Evolutionary conservation across 2,329 filamentous ascomycete species (phyloP), one percentile per base, ranked within the genome.

Genomic region (Alternaria tenuissima): DNA sequence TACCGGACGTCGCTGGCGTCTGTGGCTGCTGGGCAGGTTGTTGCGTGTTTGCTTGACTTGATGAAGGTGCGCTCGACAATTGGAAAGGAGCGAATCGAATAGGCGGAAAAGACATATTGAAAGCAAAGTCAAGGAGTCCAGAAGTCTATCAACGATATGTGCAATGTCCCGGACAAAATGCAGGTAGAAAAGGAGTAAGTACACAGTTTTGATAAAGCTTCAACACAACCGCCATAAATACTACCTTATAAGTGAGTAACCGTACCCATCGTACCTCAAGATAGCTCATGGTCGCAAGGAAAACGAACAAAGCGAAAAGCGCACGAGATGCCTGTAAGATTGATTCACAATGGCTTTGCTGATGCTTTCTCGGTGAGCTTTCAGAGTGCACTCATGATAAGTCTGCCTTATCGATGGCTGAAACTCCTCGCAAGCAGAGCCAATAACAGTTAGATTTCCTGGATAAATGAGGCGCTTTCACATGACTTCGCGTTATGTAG

Each of bases 51-150:
- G 1, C 55, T 24, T 56, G 63, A 43, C 54, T 59, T 16, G 68
- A 61, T 9, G 68, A 62, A 5, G 72, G 66, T 12, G 63, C 62
- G 52, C 63, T 69, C 26, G 55, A 52, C 39, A 76, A 63, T 62
- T 76, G 74, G 22, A 76, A 73, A 6, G 71, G 73, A 3, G 66
- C 58, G 52, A 76, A 65, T 48, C 74, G 72, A 36, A 76, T 74
- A 0, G 74, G 74, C 16, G 72, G 65, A 12, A 75, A 66, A 11
- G 62, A 65, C 66, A 69, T 68, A 26, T 39, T 18, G 22, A 11
- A 12, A 0, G 20, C 5, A 41, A 11, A 22, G 9, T 11, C 18
- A 12, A 7, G 12, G 39, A 12, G 32, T 36, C 14, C 5, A 14
- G 5, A 36, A 14, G n/a, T 48, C 34, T 34, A 30, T 36, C 12